Evolutionary conservation across 2,329 filamentous ascomycete species (phyloP).

Genomic region (Diaporthe citriasiana): DNA sequence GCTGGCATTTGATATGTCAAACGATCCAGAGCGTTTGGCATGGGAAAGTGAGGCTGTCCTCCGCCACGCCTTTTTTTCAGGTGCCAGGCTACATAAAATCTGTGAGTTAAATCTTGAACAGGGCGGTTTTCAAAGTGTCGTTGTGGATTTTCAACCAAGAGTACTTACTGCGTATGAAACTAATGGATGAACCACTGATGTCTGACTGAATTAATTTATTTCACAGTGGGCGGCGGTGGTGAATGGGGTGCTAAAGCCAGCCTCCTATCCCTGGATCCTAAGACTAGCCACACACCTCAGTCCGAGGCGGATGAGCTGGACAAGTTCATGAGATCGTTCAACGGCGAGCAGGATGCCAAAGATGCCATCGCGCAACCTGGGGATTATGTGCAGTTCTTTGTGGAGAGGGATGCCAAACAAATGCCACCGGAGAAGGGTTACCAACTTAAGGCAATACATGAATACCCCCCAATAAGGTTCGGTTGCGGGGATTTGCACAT

Average conservation of each 20-base stretch:
- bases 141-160: not conserved
- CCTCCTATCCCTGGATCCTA: constrained; percentile 82
- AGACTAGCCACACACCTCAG: constrained; percentile 63
- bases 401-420: constrained; percentile 51
- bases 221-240: constrained; percentile 81
- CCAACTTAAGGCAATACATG: constrained; percentile 29
- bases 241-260: constrained; percentile 88
- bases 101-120: constrained; percentile 52
- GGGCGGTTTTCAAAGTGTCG: not conserved
- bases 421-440: constrained; percentile 35
- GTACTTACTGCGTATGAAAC: not conserved
- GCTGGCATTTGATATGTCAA: constrained; percentile 36
- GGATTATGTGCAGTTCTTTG: constrained; percentile 77
- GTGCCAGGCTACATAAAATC: constrained; percentile 60
- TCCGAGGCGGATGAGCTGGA: constrained; percentile 66
- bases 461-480: constrained; percentile 22
- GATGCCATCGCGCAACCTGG: constrained; percentile 73
- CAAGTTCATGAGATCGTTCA: constrained; percentile 66
- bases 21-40: constrained; percentile 8
- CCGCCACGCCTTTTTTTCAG: constrained; percentile 20
- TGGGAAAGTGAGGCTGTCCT: constrained; percentile 23
- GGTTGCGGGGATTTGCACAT: constrained; percentile 37
- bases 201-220: not conserved
- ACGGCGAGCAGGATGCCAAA: constrained; percentile 53
- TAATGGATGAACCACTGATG: not conserved